Base-by-base conservation (phyloP, 208 protist species). In the Trypanosoma mega region DNA sequence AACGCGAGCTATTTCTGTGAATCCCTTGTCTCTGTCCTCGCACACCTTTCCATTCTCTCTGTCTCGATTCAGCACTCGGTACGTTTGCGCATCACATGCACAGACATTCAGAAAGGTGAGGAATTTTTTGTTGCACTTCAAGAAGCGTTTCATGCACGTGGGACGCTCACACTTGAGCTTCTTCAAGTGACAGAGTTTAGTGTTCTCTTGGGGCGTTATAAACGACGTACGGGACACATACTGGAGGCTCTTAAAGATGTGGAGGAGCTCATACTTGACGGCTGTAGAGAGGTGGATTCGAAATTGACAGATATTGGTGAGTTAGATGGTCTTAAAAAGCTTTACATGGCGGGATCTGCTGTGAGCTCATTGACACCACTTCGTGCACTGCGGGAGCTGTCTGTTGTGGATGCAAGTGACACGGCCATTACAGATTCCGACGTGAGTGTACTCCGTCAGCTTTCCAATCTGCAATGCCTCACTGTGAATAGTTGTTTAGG, bases 351-450 rank as follows among this genome's bases (percentile, higher is more conserved):
- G n/a, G 23, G 2, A 21, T 51, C 64, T 34, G 20, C 37, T 23
- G 24, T 84, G 5, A 72, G 61, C 46, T 76, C 68, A 26, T 56
- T 84, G 36, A 53, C 39, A 37, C 58, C 69, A 16, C 49, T 86
- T 2, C 37, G 55, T 18, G 14, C 30, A 12, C 68, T 82, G 23
- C 43, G 51, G 21, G 52, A 43, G 3, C 64, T 84, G 41, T 52
- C 51, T 16, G 45, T 70, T 26, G 37, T 86, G 5, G 26, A 77
- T 14, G 63, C 77, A 9, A 61, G 52, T 18, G 46, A 50, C 24
- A 74, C 79, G 18, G 39, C 41, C 23, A 80, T 87, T 16, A 65
- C 63, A n/a, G 65, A 87, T 45, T 8, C 27, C 1, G 79, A 82
- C 46, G 37, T 90, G 23, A 27, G 46, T 30, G 44, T 80, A 1